Percentiles rank a stretch among this genome's conserved stretches.
phyloP scores from a whole-genome alignment of 306 rosid genomes.

The Cucumis cinereus region DNA sequence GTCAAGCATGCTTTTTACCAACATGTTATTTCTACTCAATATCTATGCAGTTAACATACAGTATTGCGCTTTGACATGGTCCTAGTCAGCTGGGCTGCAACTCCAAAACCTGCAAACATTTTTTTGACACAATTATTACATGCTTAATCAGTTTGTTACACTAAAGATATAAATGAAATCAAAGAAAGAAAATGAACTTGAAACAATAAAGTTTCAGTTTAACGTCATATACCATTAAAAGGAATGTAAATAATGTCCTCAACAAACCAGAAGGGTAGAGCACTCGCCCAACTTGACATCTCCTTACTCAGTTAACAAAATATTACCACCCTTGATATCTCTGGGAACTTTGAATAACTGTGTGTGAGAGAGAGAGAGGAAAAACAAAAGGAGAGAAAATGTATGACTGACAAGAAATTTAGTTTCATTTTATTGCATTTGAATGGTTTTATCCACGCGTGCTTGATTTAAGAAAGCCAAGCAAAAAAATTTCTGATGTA shows the following conservation, averaged over 20 bases:
- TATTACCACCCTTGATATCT: slow-evolving; percentile 98
- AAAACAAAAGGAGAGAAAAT: not conserved
- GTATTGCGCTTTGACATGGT: slow-evolving; percentile 99
- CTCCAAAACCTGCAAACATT: slow-evolving; percentile 85
- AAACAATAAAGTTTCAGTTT: not conserved
- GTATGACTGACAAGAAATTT: not conserved
- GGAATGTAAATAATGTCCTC: not conserved
- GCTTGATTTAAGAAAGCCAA: not conserved
- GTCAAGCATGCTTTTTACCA: not conserved
- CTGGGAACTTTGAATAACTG: slow-evolving; percentile 74
- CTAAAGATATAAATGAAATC: not conserved
- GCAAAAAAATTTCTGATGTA: not conserved
- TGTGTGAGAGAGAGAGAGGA: not conserved
- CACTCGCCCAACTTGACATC: slow-evolving; percentile 87
- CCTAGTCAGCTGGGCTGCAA: slow-evolving; percentile 97
- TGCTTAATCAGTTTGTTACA: slow-evolving; percentile 4
- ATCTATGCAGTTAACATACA: slow-evolving; percentile 28
- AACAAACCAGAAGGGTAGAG: not conserved
- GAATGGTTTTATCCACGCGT: not conserved
- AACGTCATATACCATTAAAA: not conserved
- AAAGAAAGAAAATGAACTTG: not conserved
- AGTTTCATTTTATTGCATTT: not conserved
- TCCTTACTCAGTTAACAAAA: slow-evolving; percentile 93
- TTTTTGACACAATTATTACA: slow-evolving; percentile 16
- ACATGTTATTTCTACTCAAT: not conserved